phyloP scores from a whole-genome alignment of 208 protist species.

The Acanthamoeba pearcei region DNA sequence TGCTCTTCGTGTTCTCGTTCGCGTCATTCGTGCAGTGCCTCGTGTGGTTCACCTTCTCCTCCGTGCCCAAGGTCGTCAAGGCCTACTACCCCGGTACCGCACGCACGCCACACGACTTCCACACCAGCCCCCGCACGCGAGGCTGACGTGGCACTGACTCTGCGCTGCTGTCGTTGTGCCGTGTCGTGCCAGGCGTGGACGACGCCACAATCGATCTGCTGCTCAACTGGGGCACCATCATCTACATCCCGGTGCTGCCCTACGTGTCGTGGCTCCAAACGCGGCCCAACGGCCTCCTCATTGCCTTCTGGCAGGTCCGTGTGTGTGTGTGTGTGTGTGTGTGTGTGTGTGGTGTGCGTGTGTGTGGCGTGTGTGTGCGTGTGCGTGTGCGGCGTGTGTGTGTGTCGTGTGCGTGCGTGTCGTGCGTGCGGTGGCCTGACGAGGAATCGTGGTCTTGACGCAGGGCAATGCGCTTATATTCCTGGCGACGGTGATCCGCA shows the following conservation, averaged over 20 bases:
- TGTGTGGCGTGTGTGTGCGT: neutral
- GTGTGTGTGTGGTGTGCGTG: too few species aligned
- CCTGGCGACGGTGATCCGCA: neutral
- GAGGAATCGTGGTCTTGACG: neutral
- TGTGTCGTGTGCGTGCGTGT: neutral
- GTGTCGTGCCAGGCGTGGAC: neutral
- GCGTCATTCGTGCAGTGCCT: slow-evolving; percentile 66
- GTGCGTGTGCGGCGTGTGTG: neutral
- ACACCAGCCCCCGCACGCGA: neutral
- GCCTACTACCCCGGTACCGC: slow-evolving; percentile 4
- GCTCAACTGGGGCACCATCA: slow-evolving; percentile 69
- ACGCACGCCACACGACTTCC: neutral
- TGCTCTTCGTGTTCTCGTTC: slow-evolving; percentile 60
- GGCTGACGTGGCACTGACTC: too few species aligned
- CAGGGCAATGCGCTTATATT: slow-evolving; percentile 14
- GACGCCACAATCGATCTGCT: slow-evolving; percentile 44
- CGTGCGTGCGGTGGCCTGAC: too few species aligned
- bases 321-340: neutral
- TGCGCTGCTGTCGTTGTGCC: too few species aligned
- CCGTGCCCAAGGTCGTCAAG: slow-evolving; percentile 37
- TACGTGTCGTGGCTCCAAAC: slow-evolving; percentile 70
- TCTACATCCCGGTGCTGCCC: slow-evolving; percentile 63
- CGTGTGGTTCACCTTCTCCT: slow-evolving; percentile 71
- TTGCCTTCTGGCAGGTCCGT: slow-evolving; percentile 62
- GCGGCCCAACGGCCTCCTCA: slow-evolving; percentile 61